Evolutionary conservation across 306 rosid genomes (phyloP).

Genomic region (Pterocarpus santalinus): DNA sequence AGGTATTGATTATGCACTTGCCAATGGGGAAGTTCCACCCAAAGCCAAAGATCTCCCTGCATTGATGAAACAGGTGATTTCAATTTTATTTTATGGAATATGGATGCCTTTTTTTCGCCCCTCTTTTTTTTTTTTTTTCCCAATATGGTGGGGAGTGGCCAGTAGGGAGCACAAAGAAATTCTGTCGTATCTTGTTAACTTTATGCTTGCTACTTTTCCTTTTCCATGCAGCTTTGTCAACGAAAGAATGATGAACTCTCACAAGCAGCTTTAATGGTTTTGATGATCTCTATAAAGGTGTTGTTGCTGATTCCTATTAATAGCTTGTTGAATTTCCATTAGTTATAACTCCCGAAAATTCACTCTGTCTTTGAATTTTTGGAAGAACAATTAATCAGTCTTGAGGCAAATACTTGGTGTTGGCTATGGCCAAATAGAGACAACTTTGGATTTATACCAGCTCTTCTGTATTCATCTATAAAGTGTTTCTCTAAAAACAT

Average conservation of each 20-base stretch:
- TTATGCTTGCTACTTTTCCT: conserved; percentile 4
- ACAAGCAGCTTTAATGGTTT: conserved; percentile 74
- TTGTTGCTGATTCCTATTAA: conserved; percentile 15
- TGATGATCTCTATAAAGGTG: conserved; percentile 84
- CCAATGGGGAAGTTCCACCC: conserved; percentile 60
- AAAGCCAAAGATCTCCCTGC: conserved; percentile 56
- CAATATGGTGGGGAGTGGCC: not conserved
- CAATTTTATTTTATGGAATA: conserved; percentile 5
- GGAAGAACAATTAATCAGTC: conserved; percentile 24
- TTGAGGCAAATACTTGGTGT: conserved; percentile 13
- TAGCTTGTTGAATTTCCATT: conserved; percentile 36
- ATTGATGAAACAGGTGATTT: conserved; percentile 76
- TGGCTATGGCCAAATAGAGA: conserved; percentile 14
- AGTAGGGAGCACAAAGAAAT: not conserved
- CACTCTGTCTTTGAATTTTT: conserved; percentile 12
- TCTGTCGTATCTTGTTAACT: conserved; percentile 19
- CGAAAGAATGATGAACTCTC: conserved; percentile 40
- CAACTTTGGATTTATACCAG: conserved; percentile 22
- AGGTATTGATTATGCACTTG: conserved; percentile 80
- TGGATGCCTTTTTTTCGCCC: not conserved
- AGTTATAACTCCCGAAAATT: not conserved
- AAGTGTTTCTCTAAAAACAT: conserved; percentile 26
- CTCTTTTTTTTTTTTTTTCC: not conserved
- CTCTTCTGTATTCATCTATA: conserved; percentile 23
- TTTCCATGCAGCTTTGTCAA: conserved; percentile 63